These are phyloP conservation scores for Vanrija pseudolonga DNA, from an alignment of 1,284 basidiomycete genomes.

Conservation along the genomic window DNA sequence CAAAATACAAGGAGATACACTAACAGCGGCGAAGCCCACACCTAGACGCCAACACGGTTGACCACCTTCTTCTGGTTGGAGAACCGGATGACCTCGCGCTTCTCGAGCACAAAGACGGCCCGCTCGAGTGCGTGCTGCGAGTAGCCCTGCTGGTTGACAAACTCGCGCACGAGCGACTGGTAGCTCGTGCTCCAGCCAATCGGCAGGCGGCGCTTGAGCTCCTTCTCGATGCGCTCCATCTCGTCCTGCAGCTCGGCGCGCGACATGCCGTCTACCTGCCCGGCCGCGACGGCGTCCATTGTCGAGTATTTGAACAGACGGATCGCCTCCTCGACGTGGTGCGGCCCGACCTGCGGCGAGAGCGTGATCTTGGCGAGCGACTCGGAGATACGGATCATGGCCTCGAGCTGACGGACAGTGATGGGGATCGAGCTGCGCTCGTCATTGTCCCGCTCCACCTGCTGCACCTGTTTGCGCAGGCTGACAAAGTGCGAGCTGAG, in stretches of 20 bases:
- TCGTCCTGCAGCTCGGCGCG: constrained; percentile 91
- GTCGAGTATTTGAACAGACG: constrained; percentile 98
- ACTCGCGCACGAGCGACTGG: constrained; percentile 88
- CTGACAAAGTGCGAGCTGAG: constrained; percentile 95
- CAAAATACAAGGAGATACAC: constrained; percentile 5
- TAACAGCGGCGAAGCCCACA: not conserved
- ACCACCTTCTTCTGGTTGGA: constrained; percentile 61
- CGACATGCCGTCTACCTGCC: constrained; percentile 82
- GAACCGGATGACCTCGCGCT: constrained; percentile 89
- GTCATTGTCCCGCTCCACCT: constrained; percentile 94
- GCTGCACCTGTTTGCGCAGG: constrained; percentile 89
- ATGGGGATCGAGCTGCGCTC: constrained; percentile 98
- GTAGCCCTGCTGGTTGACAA: constrained; percentile 88
- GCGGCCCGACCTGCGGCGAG: constrained; percentile 76
- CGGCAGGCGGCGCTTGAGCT: constrained; percentile 80
- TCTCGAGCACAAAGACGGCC: constrained; percentile 88
- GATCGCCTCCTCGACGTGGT: constrained; percentile 98
- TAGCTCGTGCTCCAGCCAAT: constrained; percentile 98
- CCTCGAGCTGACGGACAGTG: constrained; percentile 96
- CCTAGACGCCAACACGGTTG: constrained; percentile 39
- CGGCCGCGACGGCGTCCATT: constrained; percentile 95
- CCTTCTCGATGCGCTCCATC: constrained; percentile 87
- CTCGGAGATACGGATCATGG: constrained; percentile 97
- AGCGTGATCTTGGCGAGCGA: constrained; percentile 92
- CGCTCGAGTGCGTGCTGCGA: constrained; percentile 88